These are phyloP conservation scores for Boletus semigastroideus DNA, from an alignment of 1,284 basidiomycete species.

Conservation along the genomic window DNA sequence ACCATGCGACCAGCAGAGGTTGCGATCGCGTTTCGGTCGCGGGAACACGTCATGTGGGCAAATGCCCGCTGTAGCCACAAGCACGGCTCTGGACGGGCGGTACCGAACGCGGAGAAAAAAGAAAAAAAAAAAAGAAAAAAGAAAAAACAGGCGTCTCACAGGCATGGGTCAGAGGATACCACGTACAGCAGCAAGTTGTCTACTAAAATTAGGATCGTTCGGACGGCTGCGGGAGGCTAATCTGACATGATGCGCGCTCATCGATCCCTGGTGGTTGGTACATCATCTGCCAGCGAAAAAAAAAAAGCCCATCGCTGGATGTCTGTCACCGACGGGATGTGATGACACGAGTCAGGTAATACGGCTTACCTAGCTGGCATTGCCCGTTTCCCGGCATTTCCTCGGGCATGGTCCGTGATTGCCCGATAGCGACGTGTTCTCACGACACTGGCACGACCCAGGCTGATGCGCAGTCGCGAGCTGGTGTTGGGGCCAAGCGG, in stretches of 20 bases:
- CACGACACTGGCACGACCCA: conserved; percentile 10
- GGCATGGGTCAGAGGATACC: background rate
- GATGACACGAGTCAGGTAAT: conserved; percentile 26
- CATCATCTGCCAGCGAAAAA: conserved; percentile 26
- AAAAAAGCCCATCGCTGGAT: conserved; percentile 8
- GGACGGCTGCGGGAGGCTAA: conserved; percentile 18
- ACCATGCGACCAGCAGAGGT: conserved; percentile 12
- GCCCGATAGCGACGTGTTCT: conserved; percentile 14
- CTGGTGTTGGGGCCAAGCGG: conserved; percentile 9
- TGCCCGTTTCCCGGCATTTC: conserved; percentile 22
- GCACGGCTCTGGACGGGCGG: conserved; percentile 5
- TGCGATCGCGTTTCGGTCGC: conserved; percentile 32
- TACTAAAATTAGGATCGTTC: conserved; percentile 14
- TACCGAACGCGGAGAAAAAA: conserved; percentile 10
- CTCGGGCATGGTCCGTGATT: conserved; percentile 18
- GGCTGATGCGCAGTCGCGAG: background rate
- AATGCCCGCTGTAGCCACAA: conserved; percentile 10
- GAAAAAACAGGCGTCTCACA: background rate
- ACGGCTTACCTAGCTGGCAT: conserved; percentile 14
- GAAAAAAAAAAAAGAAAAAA: conserved; percentile 4
- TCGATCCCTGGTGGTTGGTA: conserved; percentile 19
- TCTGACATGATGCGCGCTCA: conserved; percentile 18
- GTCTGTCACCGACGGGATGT: conserved; percentile 18
- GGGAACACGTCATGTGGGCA: conserved; percentile 17
- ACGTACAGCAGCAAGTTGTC: conserved; percentile 12